Base-by-base conservation (phyloP, 345 rosid genomes). In the Chamaenerion angustifolium region DNA sequence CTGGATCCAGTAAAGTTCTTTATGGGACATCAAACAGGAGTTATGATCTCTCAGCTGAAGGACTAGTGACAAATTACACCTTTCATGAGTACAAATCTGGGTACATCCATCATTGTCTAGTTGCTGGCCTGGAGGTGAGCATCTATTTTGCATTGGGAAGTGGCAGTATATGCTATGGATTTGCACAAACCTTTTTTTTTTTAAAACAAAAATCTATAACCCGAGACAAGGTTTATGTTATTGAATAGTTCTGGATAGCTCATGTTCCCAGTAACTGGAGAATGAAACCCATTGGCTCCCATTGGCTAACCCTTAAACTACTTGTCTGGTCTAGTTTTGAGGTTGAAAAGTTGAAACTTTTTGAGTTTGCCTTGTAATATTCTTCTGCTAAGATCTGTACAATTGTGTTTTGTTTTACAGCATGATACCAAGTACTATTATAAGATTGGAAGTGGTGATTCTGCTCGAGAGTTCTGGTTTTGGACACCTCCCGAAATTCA, bases 391-490 rank as follows among this genome's bases (percentile, higher is more conserved):
- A 49, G 13, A 15, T 48, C 11, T 43, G 11, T 11, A 40, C 21
- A 7, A 12, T 19, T 13, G 12, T 37, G 55, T 54, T 17, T 23
- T 54, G 18, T 48, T 64, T 31, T 62, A 56, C 75, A 92, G 98
- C 59, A 87, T 64, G 81, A 82, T 60, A 84, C 82, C 65, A 87
- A 84, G 59, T 92, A 84, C 77, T 78, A 71, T 63, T 92, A 92
- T 72, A 84, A 80, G 77, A 73, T 87, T 16, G 95, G 76, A 44
- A 71, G 57, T 56, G 84, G 81, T 60, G 74, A 79, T 54, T 74
- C 81, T 48, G 67, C 88, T 47, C 70, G 96, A 46, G 82, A 80
- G 62, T 92, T 92, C 68, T 84, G 82, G 94, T 87, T 92, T 72
- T 79, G 68, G 43, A 84, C 96, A 43, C 90, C 98, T 61, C 95